Conservation (phyloP, 2,329 filamentous ascomycete species). For the Hypoxylon sp. region DNA sequence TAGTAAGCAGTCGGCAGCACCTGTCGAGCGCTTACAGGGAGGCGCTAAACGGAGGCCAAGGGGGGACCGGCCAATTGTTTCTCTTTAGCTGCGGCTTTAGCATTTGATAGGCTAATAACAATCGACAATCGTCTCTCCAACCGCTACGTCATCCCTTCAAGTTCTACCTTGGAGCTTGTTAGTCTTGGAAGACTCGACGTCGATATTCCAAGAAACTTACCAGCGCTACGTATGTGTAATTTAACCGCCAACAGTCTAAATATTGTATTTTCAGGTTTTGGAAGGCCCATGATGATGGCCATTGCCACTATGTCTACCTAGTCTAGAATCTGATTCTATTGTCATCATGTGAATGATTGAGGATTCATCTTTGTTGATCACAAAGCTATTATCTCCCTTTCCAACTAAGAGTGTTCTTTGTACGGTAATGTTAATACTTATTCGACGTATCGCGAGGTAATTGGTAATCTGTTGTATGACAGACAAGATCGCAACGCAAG, state of each 20-base stretch:
- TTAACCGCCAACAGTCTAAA: background rate
- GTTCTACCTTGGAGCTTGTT: too few species aligned
- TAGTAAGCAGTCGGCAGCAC: background rate
- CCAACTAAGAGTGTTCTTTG: constrained; percentile 8
- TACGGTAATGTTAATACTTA: background rate
- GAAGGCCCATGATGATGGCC: background rate
- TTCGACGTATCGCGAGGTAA: background rate
- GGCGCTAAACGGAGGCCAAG: background rate
- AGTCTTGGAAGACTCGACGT: constrained; percentile 4
- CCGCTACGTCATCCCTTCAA: constrained; percentile 29
- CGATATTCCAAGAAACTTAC: constrained; percentile 14
- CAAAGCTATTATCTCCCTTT: constrained; percentile 20
- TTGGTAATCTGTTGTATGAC: too few species aligned
- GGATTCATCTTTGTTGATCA: constrained; percentile 18
- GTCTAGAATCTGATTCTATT: constrained; percentile 5
- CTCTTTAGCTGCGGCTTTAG: constrained; percentile 6
- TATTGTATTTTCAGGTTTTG: background rate
- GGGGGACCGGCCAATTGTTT: constrained; percentile 13
- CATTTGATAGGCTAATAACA: constrained; percentile 24
- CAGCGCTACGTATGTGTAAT: background rate
- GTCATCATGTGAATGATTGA: background rate
- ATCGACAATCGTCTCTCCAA: constrained; percentile 7
- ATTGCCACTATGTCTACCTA: constrained; percentile 4
- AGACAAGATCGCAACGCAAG: too few species aligned
- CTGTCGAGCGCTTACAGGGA: background rate